These are phyloP conservation scores for Rhodomyrtus tomentosa DNA, from an alignment of 345 rosid species.

Conservation along the genomic window DNA sequence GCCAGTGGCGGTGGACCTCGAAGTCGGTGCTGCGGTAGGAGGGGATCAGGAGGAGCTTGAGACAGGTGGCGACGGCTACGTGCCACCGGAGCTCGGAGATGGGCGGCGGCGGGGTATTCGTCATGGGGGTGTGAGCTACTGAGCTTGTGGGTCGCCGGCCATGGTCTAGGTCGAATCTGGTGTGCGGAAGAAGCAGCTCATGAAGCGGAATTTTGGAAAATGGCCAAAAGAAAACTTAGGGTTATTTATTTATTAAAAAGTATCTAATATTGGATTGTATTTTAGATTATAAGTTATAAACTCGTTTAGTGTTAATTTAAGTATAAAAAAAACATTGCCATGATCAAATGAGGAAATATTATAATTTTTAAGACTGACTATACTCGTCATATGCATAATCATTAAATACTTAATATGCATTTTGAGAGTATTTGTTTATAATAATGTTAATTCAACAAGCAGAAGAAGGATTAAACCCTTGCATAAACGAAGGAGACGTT, in stretches of 20 bases:
- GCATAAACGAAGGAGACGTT: fast-evolving
- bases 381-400: fast-evolving
- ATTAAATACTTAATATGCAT: fast-evolving
- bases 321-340: background rate
- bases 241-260: background rate
- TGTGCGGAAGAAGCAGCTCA: background rate
- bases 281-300: fast-evolving
- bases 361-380: background rate
- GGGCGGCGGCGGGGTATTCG: background rate
- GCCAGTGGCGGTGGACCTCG: constrained; percentile 97
- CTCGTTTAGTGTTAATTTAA: background rate
- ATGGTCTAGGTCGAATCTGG: background rate
- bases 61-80: constrained; percentile 36
- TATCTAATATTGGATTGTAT: background rate
- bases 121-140: background rate
- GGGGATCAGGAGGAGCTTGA: constrained; percentile 70
- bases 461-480: fast-evolving
- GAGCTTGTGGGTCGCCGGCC: background rate
- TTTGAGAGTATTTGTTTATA: no score
- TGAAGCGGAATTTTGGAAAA: background rate
- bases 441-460: fast-evolving
- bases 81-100: constrained; percentile 38
- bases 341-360: fast-evolving
- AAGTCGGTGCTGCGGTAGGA: constrained; percentile 82
- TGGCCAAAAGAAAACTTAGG: fast-evolving